Evolutionary conservation across 352 stramenopile species (phyloP), one percentile per base, ranked within the genome.

Genomic region (Pythium folliculosum): DNA sequence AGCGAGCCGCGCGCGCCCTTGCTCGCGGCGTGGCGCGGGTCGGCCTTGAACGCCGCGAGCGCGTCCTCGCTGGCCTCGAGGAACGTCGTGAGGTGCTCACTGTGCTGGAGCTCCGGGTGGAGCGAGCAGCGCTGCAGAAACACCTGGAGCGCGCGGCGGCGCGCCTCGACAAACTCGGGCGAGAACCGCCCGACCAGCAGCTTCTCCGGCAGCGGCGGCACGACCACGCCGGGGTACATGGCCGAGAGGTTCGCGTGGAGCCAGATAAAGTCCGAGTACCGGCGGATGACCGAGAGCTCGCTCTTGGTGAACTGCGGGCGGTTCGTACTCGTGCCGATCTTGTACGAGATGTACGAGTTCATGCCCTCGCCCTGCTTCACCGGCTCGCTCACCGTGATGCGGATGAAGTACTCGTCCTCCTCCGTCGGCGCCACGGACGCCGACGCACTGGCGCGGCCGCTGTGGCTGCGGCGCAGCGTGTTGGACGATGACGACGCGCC

Each of bases 301-400:
- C 73, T 86, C 72, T 89, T 93, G 52, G 89, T 78, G 69, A 95
- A 95, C 72, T 95, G 88, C 23, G 85, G 80, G 3, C 88, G 83
- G 38, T 79, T 90, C 10, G 88, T 96, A 6, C 22, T 69, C 0
- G 83, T 96, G 50, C 73, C 82, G 73, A 99, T 96, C 67, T 98
- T 98, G 83, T 99, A 99, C 60, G 92, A 98, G 50, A 98, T 98
- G 75, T 98, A 99, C 61, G 97, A 95, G 74, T 99, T 98, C 80
- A 99, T 98, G 49, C 97, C 96, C 66, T 99, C 97, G 37, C 89
- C 86, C 64, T 99, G 94, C 74, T 99, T 98, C 13, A 98, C 90
- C 0, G 97, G 97, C 77, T 99, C 97, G 22, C 88, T 96, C 13
- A 99, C 96, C 0, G 81, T 76, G 66, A 97, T 88, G 71, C 95